Evolutionary conservation across 2,329 filamentous ascomycete genomes (phyloP), one percentile per base, ranked within the genome.

Genomic region (Cladosporium sp.): DNA sequence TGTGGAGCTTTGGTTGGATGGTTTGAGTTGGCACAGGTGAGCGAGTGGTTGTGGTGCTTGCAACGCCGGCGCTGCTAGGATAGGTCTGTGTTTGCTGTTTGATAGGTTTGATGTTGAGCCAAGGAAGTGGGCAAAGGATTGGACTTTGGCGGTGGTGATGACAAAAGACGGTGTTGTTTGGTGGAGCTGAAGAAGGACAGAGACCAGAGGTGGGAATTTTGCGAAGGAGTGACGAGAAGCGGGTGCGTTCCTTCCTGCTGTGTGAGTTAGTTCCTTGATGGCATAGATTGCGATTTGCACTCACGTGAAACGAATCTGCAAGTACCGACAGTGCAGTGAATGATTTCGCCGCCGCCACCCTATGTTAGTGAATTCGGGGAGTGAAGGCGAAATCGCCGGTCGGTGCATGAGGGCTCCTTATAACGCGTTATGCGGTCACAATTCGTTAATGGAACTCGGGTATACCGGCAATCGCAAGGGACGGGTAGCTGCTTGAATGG

Each of bases 1-100:
- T 39, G 15, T 8, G 25, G 27, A 20, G n/a, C n/a, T n/a, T 25
- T 15, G 8, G 27, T 33, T 13, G 18, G 29, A 42, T 12, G 25
- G 13, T 16, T 19, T 33, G 27, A 9, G 22, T 27, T 27, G 22
- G 9, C 22, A 27, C 22, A 27, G 22, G 22, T 18, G 7, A n/a
- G n/a, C 7, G 16, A 16, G 9, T 30, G 35, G 38, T 40, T 20
- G 22, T 39, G 32, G 19, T 40, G 20, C 13, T 13, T 32, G 29
- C 45, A 48, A 48, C 45, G 45, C 45, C 45, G 45, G 45, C 45
- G 45, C 29, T 48, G 45, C 36, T 39, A 33, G 22, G 36, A 32
- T 32, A 25, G 45, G 25, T 8, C n/a, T 40, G 18, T 40, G 22
- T 35, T 30, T n/a, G 15, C 11, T 15, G 27, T 40, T 20, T 25